Conservation (phyloP, 192 early-diverging fungal species). For the Phycomyces blakesleeanus region DNA sequence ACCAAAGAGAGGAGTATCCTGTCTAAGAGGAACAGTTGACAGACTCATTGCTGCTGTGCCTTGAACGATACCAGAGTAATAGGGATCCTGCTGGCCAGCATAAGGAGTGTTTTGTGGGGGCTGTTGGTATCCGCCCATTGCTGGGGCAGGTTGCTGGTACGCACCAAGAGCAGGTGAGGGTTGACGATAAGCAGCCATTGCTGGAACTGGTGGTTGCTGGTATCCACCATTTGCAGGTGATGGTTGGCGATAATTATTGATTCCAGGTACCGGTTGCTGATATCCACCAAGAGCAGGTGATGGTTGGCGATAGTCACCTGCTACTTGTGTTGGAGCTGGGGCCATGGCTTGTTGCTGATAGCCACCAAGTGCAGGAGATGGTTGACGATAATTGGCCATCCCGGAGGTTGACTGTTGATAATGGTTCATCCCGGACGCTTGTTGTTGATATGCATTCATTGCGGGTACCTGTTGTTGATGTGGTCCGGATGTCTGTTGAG, state of each 20-base stretch:
- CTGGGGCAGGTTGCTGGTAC: constrained; percentile 2
- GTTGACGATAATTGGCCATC: constrained; percentile 64
- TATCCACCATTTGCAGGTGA: background rate
- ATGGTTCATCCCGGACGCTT: no score
- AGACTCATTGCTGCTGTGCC: constrained; percentile 13
- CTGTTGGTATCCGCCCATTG: background rate
- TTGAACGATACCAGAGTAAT: constrained; percentile 1
- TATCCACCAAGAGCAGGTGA: no score
- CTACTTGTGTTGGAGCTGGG: no score
- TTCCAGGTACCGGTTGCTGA: background rate
- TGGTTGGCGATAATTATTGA: background rate
- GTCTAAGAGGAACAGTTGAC: constrained; percentile 11
- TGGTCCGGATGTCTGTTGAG: constrained; percentile 19
- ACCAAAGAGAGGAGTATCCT: constrained; percentile 49
- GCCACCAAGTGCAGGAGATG: constrained; percentile 68
- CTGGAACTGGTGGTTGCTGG: background rate
- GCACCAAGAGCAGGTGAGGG: background rate
- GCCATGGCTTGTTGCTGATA: constrained; percentile 61
- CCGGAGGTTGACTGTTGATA: constrained; percentile 11
- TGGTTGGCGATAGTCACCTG: no score
- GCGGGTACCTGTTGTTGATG: background rate
- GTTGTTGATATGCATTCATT: no score
- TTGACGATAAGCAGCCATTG: background rate
- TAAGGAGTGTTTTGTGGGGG: background rate
- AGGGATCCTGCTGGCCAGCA: background rate